Evolutionary conservation across 2,329 filamentous ascomycete species (phyloP).

Genomic region (Aspergillus clavatus): DNA sequence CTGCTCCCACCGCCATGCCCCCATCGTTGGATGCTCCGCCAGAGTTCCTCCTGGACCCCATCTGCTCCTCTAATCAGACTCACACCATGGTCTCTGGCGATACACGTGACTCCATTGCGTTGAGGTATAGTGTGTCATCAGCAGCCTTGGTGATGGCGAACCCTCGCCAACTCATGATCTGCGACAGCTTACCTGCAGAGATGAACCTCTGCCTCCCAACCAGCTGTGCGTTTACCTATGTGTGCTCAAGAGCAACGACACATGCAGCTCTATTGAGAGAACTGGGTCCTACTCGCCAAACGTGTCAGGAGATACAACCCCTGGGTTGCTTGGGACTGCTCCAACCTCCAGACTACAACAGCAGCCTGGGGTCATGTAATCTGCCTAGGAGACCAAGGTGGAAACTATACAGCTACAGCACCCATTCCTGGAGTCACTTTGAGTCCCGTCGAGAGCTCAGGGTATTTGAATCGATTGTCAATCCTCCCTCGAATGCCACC

Average conservation of each 20-base stretch:
- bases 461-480: background rate
- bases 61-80: slow-evolving; percentile 6
- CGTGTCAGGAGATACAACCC: too few relatives aligned
- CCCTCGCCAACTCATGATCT: slow-evolving; percentile 12
- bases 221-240: background rate
- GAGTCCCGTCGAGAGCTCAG: too few relatives aligned
- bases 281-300: background rate
- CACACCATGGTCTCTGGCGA: slow-evolving; percentile 5
- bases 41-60: slow-evolving; percentile 3
- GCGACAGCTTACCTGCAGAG: slow-evolving; percentile 1
- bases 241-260: too few relatives aligned
- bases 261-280: too few relatives aligned
- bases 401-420: too few relatives aligned
- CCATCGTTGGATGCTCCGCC: background rate
- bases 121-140: slow-evolving; percentile 6
- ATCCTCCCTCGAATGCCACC: slow-evolving; percentile 14
- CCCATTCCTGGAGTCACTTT: too few relatives aligned
- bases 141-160: slow-evolving; percentile 26
- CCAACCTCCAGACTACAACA: slow-evolving; percentile 5
- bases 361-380: slow-evolving; percentile 2
- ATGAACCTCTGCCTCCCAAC: background rate
- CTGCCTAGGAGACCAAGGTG: too few relatives aligned
- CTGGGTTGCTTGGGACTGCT: background rate
- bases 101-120: slow-evolving; percentile 7
- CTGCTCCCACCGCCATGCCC: slow-evolving; percentile 1